phyloP scores from a whole-genome alignment of 805 yeast genomes.

The Zygotorulaspora sp. region DNA sequence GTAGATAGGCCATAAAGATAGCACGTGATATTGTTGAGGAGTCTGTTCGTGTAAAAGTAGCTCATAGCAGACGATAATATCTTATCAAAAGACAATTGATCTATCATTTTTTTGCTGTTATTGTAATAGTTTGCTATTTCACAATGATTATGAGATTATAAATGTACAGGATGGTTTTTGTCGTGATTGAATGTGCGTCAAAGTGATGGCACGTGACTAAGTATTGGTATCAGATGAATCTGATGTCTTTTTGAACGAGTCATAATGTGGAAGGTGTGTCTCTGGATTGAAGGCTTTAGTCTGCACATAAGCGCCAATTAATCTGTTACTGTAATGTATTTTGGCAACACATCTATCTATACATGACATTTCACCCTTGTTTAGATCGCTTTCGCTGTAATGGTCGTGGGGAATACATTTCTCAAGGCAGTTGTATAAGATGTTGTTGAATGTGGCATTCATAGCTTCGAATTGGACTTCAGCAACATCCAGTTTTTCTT shows the following conservation, averaged over 20 bases:
- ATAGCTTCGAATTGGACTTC: conserved; percentile 65
- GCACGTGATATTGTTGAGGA: too few relatives aligned
- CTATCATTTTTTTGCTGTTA: too few relatives aligned
- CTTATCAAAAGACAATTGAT: too few relatives aligned
- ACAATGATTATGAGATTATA: too few relatives aligned
- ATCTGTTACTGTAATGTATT: conserved; percentile 66
- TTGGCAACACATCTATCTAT: conserved; percentile 83
- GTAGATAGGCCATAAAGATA: background rate
- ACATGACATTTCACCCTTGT: conserved; percentile 79
- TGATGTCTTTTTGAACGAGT: conserved; percentile 16
- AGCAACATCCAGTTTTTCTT: conserved; percentile 58
- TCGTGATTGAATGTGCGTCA: too few relatives aligned
- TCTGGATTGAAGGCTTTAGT: conserved; percentile 44
- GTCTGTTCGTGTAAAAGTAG: too few relatives aligned
- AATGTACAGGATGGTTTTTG: too few relatives aligned
- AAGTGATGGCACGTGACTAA: background rate
- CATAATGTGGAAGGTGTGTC: conserved; percentile 39
- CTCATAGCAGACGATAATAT: too few relatives aligned
- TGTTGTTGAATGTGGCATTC: conserved; percentile 48
- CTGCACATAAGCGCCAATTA: conserved; percentile 52
- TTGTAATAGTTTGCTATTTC: too few relatives aligned
- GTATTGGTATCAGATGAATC: background rate
- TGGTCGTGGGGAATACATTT: conserved; percentile 79
- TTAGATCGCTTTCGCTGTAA: conserved; percentile 78
- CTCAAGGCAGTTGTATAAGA: conserved; percentile 56